phyloP scores from a whole-genome alignment of 148 eudicot species.

The Vaccinium myrtillus region DNA sequence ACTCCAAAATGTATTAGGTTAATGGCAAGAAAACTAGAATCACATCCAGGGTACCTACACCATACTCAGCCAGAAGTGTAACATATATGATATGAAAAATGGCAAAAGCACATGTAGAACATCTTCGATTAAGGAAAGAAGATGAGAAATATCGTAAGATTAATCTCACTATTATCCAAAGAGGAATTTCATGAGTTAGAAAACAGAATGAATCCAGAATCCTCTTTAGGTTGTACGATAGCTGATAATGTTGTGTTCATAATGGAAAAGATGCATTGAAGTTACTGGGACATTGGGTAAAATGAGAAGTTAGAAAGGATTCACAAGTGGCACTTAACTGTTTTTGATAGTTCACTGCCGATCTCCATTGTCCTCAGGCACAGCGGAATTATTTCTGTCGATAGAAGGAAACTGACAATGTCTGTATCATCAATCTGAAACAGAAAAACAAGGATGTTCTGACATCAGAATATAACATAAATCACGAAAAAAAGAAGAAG shows the following conservation, averaged over 20 bases:
- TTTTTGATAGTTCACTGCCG: conserved; percentile 95
- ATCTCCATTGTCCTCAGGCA: conserved; percentile 98
- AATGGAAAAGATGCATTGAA: conserved; percentile 1
- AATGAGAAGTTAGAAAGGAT: conserved; percentile 30
- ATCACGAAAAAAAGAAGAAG: background rate
- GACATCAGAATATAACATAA: background rate
- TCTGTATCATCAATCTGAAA: conserved; percentile 83
- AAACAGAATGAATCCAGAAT: background rate
- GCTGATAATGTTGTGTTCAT: background rate
- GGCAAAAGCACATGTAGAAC: background rate
- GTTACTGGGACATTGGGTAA: conserved; percentile 16
- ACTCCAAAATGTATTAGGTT: background rate
- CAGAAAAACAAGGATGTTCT: conserved; percentile 22
- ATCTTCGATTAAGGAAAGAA: background rate
- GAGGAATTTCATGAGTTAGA: background rate
- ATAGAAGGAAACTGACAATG: conserved; percentile 86
- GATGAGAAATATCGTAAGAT: background rate
- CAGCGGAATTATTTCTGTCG: conserved; percentile 92
- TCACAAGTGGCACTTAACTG: conserved; percentile 48
- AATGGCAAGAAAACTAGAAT: background rate
- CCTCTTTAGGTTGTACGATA: background rate
- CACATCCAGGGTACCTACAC: background rate
- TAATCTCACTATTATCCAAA: background rate
- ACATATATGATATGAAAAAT: background rate
- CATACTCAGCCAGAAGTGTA: background rate